Percentiles rank a stretch among this genome's conserved stretches.
phyloP scores from a whole-genome alignment of 2,329 filamentous ascomycete species.

The Arthroderma uncinatum region DNA sequence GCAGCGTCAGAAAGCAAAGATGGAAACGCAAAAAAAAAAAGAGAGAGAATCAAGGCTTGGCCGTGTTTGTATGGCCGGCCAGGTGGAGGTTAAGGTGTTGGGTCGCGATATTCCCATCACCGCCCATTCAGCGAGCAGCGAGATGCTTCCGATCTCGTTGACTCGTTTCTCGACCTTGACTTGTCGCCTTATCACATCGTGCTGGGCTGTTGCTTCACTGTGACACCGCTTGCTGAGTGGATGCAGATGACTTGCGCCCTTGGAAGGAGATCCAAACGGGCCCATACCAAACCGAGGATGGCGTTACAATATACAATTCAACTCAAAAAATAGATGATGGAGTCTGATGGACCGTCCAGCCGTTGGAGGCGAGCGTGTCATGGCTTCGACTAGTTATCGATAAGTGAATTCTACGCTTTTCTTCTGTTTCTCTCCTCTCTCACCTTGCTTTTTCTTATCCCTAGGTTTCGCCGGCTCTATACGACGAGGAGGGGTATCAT shows the following conservation, averaged over 20 bases:
- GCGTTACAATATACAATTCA: not conserved
- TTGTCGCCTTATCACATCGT: not conserved
- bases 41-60: not conserved
- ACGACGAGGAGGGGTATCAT: not conserved
- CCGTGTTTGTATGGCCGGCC: not conserved
- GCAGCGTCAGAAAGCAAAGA: not conserved
- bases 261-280: not conserved
- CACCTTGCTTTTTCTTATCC: not conserved
- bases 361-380: not conserved
- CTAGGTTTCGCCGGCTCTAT: not conserved
- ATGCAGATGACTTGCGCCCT: not conserved
- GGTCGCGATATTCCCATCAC: not conserved
- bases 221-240: not conserved
- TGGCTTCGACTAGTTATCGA: not conserved
- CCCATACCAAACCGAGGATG: not conserved
- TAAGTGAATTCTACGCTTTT: too few species aligned
- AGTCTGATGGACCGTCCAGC: not conserved
- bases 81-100: not conserved
- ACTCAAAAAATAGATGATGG: too few species aligned
- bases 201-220: not conserved
- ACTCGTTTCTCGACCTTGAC: not conserved
- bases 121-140: not conserved
- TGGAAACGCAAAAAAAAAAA: not conserved
- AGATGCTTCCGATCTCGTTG: not conserved
- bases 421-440: too few species aligned